Base-by-base conservation (phyloP, 1,284 basidiomycete species). In the Coniferiporia sulphurascens region DNA sequence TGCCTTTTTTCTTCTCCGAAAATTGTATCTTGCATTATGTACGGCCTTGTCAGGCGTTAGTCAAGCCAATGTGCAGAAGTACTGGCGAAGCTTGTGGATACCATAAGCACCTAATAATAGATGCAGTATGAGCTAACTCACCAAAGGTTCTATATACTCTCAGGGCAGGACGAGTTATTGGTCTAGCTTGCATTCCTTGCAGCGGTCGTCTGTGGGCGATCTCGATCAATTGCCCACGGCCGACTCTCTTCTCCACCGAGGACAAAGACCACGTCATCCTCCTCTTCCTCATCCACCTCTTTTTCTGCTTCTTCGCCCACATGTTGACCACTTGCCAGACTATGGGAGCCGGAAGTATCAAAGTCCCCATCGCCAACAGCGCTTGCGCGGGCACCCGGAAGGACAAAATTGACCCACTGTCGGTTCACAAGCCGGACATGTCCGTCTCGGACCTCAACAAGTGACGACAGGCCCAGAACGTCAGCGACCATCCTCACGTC, bases 361-460 rank as follows among this genome's bases (percentile, higher is more conserved):
- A 12, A 9, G 51, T 19, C 19, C 19, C 57, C 52, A 13, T 50
- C 48, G 43, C 77, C 76, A 32, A 82, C 75, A 0, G 66, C 63
- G 65, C 84, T 86, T 57, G 62, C 65, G 22, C 66, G 66, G 0
- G 90, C 89, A 64, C 81, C 80, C 0, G 91, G 91, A n/a, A 93
- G 72, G 15, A 93, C 82, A 71, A 83, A 93, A 58, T 76, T 72
- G 66, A 81, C 76, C 84, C 89, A 91, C 9, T 71, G 73, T 1
- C 70, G 72, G 36, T 77, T 75, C 1, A 76, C 72, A 76, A 89
- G 83, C 34, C 92, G 81, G 34, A 90, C 90, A 73, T 81, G 83
- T 17, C 81, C 77, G 13, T 75, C 79, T n/a, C 75, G 75, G n/a
- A 94, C 83, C 72, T 96, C 89, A 53, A 92, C 84, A 19, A 88